Conservation (phyloP, 192 early-diverging fungal species). For the Entomortierella parvispora region DNA sequence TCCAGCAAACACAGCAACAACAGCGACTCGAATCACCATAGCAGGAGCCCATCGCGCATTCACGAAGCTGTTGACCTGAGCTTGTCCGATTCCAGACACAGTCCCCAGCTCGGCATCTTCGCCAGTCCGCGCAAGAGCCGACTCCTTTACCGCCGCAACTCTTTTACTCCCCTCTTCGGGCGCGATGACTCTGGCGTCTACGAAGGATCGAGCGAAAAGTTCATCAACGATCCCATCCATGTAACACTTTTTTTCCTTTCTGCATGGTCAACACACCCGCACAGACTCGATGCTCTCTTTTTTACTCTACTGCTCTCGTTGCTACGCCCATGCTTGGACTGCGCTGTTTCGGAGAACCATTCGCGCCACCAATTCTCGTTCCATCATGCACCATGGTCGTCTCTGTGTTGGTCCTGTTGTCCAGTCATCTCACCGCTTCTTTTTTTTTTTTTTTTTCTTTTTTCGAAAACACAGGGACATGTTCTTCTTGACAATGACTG, state of each 20-base stretch:
- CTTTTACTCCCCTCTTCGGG: slow-evolving; percentile 37
- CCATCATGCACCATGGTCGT: too few species aligned
- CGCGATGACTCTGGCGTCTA: slow-evolving; percentile 43
- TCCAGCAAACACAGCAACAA: too few species aligned
- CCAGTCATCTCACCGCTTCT: too few species aligned
- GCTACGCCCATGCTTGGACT: not conserved
- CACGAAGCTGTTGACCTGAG: not conserved
- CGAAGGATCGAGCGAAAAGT: slow-evolving; percentile 53
- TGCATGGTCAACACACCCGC: not conserved
- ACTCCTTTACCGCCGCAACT: slow-evolving; percentile 25
- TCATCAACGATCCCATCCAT: slow-evolving; percentile 82
- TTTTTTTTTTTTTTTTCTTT: too few species aligned
- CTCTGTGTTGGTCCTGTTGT: too few species aligned
- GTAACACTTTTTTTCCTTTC: slow-evolving; percentile 29
- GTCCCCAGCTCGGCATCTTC: not conserved
- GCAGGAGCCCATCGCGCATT: too few species aligned
- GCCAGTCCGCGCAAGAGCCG: not conserved
- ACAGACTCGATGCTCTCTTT: not conserved
- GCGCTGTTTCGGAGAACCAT: not conserved
- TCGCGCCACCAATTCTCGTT: not conserved
- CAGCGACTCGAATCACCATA: too few species aligned
- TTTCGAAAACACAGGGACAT: slow-evolving; percentile 62
- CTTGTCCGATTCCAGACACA: not conserved
- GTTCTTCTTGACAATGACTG: slow-evolving; percentile 75
- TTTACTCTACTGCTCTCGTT: not conserved